Evolutionary conservation across 2,329 filamentous ascomycete genomes (phyloP).

Genomic region (Sclerotinia sclerotiorum): DNA sequence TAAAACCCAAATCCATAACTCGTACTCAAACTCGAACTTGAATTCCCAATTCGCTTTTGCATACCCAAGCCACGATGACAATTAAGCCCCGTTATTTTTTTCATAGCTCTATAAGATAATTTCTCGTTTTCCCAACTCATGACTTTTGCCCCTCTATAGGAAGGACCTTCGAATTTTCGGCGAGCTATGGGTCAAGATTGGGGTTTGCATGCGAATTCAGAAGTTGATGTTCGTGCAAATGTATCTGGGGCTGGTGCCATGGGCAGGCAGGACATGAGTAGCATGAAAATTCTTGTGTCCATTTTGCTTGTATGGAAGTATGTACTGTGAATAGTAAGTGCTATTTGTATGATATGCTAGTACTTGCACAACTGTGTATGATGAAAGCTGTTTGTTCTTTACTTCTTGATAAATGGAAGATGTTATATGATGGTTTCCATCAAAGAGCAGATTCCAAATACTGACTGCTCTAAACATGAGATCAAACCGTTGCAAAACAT

Average conservation of each 20-base stretch:
- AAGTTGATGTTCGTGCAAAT: not conserved
- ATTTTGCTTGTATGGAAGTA: not conserved
- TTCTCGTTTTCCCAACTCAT: not conserved
- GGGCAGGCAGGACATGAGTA: not conserved
- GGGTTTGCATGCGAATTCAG: not conserved
- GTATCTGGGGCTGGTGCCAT: not conserved
- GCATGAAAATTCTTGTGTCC: not conserved
- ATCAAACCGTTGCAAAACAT: not conserved
- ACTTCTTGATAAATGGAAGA: not conserved
- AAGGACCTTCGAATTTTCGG: not conserved
- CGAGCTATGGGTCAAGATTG: no score
- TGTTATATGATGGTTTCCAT: not conserved
- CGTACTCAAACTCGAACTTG: not conserved
- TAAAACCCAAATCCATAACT: constrained; percentile 14
- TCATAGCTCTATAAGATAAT: not conserved
- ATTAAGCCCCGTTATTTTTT: not conserved
- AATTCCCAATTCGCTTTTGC: not conserved
- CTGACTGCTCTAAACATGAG: not conserved
- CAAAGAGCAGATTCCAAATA: no score
- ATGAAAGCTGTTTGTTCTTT: not conserved
- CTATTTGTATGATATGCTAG: not conserved
- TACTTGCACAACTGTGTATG: not conserved
- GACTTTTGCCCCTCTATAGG: not conserved
- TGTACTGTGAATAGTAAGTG: not conserved
- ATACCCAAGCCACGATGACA: not conserved